A percentile compares a stretch with the other conserved stretches of the same genome.
Evolutionary conservation across 2,329 filamentous ascomycete genomes (phyloP).

Genomic region (Monosporascus sp.): DNA sequence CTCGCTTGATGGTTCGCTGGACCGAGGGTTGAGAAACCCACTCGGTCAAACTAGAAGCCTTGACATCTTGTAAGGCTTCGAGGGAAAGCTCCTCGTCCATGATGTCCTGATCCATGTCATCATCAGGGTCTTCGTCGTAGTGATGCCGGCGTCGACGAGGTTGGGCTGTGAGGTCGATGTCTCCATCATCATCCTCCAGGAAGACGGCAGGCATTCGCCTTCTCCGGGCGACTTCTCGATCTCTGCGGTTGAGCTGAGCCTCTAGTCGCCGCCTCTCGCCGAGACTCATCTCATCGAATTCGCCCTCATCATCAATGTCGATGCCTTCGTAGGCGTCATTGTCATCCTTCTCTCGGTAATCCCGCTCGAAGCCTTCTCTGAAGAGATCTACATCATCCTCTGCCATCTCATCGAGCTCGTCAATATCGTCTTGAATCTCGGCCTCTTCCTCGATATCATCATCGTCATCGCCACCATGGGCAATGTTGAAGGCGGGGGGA

Average conservation of each 20-base stretch:
- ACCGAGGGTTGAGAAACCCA: constrained; percentile 91
- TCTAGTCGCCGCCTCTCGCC: constrained; percentile 66
- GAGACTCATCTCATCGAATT: constrained; percentile 65
- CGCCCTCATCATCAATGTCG: constrained; percentile 71
- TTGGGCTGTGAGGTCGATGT: constrained; percentile 79
- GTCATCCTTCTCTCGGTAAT: constrained; percentile 61
- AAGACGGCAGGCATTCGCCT: constrained; percentile 68
- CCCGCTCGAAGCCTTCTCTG: constrained; percentile 64
- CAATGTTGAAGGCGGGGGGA: constrained; percentile 57
- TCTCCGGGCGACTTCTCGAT: constrained; percentile 63
- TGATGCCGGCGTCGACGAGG: constrained; percentile 78
- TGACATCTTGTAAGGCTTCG: constrained; percentile 87
- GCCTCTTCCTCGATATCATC: constrained; percentile 69
- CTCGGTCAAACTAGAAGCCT: constrained; percentile 86
- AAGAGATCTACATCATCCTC: constrained; percentile 79
- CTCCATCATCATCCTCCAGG: constrained; percentile 77
- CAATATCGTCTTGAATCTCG: constrained; percentile 66
- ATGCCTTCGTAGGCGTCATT: constrained; percentile 65
- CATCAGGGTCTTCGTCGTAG: constrained; percentile 92
- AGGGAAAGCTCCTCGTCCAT: constrained; percentile 94
- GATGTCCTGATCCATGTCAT: constrained; percentile 86
- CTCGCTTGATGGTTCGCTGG: constrained; percentile 85
- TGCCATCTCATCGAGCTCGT: constrained; percentile 75
- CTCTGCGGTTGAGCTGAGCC: constrained; percentile 65
- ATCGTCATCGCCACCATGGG: constrained; percentile 62